Percentiles rank a stretch among this genome's conserved stretches.
Conservation (phyloP, 2,329 filamentous ascomycete species). For the Epichloe elymi region DNA sequence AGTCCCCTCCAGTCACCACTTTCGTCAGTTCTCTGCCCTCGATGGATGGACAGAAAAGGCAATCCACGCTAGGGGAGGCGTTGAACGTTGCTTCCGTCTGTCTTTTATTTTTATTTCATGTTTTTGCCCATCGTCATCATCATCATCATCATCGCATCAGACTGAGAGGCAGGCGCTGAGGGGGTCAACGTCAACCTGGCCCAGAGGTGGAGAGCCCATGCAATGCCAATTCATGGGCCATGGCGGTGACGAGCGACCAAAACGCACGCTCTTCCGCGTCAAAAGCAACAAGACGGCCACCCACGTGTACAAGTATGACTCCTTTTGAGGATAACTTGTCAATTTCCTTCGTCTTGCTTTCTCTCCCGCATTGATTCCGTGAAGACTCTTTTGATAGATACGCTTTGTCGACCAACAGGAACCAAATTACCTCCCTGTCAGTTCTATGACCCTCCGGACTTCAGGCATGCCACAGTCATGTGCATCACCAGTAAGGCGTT, state of each 20-base stretch:
- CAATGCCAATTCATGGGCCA: neutral
- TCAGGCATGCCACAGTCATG: too few species aligned
- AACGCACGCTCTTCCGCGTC: neutral
- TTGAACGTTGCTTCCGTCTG: neutral
- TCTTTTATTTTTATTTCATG: neutral
- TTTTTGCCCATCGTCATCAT: neutral
- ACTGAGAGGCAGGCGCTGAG: neutral
- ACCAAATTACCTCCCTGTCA: too few species aligned
- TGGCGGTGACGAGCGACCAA: neutral
- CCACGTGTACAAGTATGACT: neutral
- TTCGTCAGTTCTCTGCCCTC: neutral
- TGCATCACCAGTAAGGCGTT: too few species aligned
- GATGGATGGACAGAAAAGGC: neutral
- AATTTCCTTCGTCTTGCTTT: too few species aligned
- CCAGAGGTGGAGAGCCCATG: neutral
- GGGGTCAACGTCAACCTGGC: neutral
- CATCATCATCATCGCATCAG: slow-evolving; percentile 1
- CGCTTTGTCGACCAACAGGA: too few species aligned
- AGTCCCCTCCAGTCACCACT: neutral
- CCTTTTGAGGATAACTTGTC: neutral
- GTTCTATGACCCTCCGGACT: too few species aligned
- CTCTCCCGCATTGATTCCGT: too few species aligned
- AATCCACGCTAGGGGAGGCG: neutral
- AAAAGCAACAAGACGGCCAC: neutral
- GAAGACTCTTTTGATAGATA: too few species aligned